These are phyloP conservation scores for Neonectria punicea DNA, from an alignment of 2,329 filamentous ascomycete species.

Conservation along the genomic window DNA sequence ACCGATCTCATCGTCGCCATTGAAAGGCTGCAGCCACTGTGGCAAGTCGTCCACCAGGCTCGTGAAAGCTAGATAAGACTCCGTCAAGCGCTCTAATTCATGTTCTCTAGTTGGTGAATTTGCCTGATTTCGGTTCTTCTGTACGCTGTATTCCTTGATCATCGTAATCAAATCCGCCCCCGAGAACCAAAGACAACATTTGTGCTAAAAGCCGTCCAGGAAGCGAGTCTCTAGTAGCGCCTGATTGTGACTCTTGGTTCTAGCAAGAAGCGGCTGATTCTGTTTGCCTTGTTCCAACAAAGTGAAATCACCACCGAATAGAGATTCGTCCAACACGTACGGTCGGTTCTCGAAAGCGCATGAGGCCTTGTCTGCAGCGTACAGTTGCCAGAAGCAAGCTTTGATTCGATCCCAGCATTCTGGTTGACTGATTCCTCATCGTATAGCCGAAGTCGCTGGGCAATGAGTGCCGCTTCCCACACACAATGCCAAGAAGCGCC, in stretches of 20 bases:
- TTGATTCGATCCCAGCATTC: background rate
- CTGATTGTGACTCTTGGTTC: background rate
- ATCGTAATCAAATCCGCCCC: background rate
- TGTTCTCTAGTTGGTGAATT: background rate
- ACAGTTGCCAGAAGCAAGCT: background rate
- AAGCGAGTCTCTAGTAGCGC: background rate
- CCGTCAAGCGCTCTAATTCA: background rate
- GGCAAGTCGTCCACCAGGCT: background rate
- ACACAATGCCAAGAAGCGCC: background rate
- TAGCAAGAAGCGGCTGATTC: background rate
- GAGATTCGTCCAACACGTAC: background rate
- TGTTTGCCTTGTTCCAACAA: background rate
- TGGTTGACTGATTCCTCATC: background rate
- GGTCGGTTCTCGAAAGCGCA: background rate
- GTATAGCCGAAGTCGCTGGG: background rate
- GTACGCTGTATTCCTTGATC: background rate
- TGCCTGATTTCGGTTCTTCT: too few relatives aligned
- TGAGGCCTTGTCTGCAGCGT: background rate
- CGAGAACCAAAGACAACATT: background rate
- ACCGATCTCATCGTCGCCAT: background rate
- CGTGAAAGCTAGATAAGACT: background rate
- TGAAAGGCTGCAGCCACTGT: background rate
- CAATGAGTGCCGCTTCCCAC: background rate
- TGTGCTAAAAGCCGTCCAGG: background rate
- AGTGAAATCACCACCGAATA: background rate